These are phyloP conservation scores for Pythium brassicae DNA, from an alignment of 352 stramenopile genomes.

Conservation along the genomic window DNA sequence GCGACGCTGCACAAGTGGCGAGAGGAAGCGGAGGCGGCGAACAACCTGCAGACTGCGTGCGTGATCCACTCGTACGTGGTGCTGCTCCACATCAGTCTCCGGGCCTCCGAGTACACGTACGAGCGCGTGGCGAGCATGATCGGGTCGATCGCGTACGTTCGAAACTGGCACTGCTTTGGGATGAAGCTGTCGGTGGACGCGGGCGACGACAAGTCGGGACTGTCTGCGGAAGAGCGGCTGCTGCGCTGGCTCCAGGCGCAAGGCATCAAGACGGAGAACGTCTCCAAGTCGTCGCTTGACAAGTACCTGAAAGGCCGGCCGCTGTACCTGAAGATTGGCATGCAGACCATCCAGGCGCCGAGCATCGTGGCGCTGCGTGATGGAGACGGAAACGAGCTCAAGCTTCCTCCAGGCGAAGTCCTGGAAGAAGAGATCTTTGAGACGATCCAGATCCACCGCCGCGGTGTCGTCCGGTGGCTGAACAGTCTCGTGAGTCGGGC, in stretches of 20 bases:
- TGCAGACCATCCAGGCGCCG: slow-evolving; percentile 85
- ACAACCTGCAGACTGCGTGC: slow-evolving; percentile 78
- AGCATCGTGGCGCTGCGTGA: slow-evolving; percentile 67
- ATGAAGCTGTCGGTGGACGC: slow-evolving; percentile 71
- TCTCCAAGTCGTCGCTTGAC: slow-evolving; percentile 71
- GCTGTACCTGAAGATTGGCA: slow-evolving; percentile 84
- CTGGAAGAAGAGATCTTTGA: slow-evolving; percentile 86
- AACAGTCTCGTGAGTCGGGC: slow-evolving; percentile 19
- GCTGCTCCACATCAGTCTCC: slow-evolving; percentile 68
- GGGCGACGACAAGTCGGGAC: slow-evolving; percentile 30
- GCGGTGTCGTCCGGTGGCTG: slow-evolving; percentile 70
- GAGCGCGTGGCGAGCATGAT: slow-evolving; percentile 69
- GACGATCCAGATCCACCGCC: slow-evolving; percentile 78
- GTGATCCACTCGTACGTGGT: slow-evolving; percentile 84
- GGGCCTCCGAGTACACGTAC: slow-evolving; percentile 57
- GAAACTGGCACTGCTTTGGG: slow-evolving; percentile 90
- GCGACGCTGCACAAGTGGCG: slow-evolving; percentile 77
- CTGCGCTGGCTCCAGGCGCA: slow-evolving; percentile 88
- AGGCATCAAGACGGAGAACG: slow-evolving; percentile 85
- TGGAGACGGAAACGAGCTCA: slow-evolving; percentile 48
- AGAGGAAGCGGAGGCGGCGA: slow-evolving; percentile 55
- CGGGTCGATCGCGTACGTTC: slow-evolving; percentile 81
- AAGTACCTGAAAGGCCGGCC: slow-evolving; percentile 85
- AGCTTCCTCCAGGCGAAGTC: slow-evolving; percentile 76
- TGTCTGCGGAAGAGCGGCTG: slow-evolving; percentile 73